These are phyloP conservation scores for Helotiales sp. DNA, from an alignment of 2,329 filamentous ascomycete species.

Conservation along the genomic window DNA sequence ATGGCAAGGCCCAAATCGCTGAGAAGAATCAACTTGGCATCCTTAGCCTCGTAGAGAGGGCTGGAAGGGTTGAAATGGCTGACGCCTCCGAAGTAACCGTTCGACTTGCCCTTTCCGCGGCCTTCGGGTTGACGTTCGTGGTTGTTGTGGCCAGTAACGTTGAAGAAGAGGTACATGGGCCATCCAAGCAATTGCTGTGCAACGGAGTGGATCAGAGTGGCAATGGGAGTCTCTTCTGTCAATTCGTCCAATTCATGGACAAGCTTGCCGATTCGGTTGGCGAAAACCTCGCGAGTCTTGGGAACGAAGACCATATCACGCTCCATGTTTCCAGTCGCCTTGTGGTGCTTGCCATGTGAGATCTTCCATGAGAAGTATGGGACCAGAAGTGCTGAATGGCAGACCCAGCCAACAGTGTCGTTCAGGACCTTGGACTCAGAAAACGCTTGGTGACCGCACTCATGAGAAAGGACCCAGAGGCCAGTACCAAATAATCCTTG, in stretches of 20 bases:
- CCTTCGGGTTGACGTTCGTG: slow-evolving; percentile 91
- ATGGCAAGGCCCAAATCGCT: slow-evolving; percentile 78
- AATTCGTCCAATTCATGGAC: slow-evolving; percentile 84
- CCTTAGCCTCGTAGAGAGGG: slow-evolving; percentile 88
- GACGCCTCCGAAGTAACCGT: slow-evolving; percentile 77
- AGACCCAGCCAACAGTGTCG: slow-evolving; percentile 88
- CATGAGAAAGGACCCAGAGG: slow-evolving; percentile 94
- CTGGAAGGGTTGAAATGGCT: slow-evolving; percentile 93
- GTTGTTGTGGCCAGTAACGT: slow-evolving; percentile 95
- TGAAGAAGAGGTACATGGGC: slow-evolving; percentile 87
- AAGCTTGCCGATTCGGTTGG: slow-evolving; percentile 70
- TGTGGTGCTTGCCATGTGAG: slow-evolving; percentile 99
- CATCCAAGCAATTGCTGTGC: slow-evolving; percentile 89
- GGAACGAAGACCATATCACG: slow-evolving; percentile 99
- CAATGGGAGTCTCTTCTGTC: slow-evolving; percentile 90
- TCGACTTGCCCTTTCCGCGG: slow-evolving; percentile 88
- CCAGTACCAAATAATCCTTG: slow-evolving; percentile 95
- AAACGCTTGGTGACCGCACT: slow-evolving; percentile 97
- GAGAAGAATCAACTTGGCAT: slow-evolving; percentile 81
- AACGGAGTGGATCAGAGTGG: slow-evolving; percentile 72
- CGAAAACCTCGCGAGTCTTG: slow-evolving; percentile 81
- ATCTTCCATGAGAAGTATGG: slow-evolving; percentile 99
- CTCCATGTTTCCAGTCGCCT: slow-evolving; percentile 95
- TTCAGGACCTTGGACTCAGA: slow-evolving; percentile 89
- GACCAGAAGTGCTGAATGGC: slow-evolving; percentile 85